phyloP scores from a whole-genome alignment of 2,329 filamentous ascomycete genomes.

The Fusarium camptoceras region DNA sequence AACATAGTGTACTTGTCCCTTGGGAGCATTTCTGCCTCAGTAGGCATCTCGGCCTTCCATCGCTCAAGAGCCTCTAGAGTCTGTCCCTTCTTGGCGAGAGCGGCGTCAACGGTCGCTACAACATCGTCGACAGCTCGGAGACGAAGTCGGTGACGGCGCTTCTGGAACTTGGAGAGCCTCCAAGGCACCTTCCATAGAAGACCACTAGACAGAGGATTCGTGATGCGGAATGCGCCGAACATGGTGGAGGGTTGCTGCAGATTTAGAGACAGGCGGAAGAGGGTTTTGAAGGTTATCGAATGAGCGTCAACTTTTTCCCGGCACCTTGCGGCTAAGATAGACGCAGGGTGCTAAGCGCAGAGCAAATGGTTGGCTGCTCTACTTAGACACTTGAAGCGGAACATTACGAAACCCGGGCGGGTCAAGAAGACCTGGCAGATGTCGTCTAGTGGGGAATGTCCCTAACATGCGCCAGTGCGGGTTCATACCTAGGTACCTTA shows the following conservation, averaged over 20 bases:
- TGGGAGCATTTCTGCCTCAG: constrained; percentile 93
- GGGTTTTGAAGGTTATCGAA: constrained; percentile 34
- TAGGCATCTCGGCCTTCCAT: constrained; percentile 97
- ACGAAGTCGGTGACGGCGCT: constrained; percentile 85
- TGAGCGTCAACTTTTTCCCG: constrained; percentile 43
- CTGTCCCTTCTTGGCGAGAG: constrained; percentile 78
- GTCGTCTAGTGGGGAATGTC: constrained; percentile 5
- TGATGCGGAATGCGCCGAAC: constrained; percentile 87
- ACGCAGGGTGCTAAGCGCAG: constrained; percentile 17
- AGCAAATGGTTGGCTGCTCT: constrained; percentile 26
- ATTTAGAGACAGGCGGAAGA: constrained; percentile 19
- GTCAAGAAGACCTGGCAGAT: background rate
- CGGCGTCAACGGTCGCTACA: constrained; percentile 83
- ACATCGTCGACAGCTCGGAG: constrained; percentile 87
- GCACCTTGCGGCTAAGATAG: constrained; percentile 30
- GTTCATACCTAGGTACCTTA: background rate
- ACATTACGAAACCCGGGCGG: constrained; percentile 43
- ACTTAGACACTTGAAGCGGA: constrained; percentile 41
- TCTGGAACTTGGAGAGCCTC: constrained; percentile 92
- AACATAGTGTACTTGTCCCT: constrained; percentile 99
- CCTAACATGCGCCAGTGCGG: constrained; percentile 2
- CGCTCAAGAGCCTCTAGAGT: constrained; percentile 82
- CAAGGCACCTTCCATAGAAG: constrained; percentile 98
- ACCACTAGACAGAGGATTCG: constrained; percentile 80
- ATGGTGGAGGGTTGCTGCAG: constrained; percentile 61